A percentile compares a stretch with the other conserved stretches of the same genome.
Conservation (phyloP, 2,329 filamentous ascomycete genomes). For the Aspergillus fischeri region DNA sequence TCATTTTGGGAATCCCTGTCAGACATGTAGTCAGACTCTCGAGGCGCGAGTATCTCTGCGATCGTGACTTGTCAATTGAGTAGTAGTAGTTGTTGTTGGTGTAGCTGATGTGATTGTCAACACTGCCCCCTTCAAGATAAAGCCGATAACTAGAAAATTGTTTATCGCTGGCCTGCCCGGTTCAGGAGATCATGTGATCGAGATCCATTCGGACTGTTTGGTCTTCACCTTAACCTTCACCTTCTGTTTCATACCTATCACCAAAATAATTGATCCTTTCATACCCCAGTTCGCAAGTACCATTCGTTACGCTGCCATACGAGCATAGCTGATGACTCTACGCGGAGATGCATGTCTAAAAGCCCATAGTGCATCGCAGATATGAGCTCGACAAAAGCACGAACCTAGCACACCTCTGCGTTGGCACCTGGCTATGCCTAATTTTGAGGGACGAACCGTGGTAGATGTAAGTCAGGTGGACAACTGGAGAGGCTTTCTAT, state of each 20-base stretch:
- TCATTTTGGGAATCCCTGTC: slow-evolving; percentile 3
- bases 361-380: background rate
- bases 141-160: background rate
- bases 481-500: background rate
- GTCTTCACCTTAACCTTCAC: background rate
- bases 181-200: background rate
- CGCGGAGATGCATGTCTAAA: background rate
- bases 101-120: background rate
- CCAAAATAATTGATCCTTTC: background rate
- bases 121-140: background rate
- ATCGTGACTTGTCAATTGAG: background rate
- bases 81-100: background rate
- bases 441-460: background rate
- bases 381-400: background rate
- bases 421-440: background rate
- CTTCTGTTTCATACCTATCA: background rate
- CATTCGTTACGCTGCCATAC: background rate
- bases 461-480: background rate
- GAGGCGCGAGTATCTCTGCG: background rate
- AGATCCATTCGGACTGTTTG: background rate
- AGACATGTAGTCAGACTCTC: slow-evolving; percentile 11
- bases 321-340: background rate
- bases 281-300: background rate
- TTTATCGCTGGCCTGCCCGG: background rate
- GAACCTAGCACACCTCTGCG: background rate